Evolutionary conservation across 2,329 filamentous ascomycete species (phyloP).

Genomic region (Fusarium clavum): DNA sequence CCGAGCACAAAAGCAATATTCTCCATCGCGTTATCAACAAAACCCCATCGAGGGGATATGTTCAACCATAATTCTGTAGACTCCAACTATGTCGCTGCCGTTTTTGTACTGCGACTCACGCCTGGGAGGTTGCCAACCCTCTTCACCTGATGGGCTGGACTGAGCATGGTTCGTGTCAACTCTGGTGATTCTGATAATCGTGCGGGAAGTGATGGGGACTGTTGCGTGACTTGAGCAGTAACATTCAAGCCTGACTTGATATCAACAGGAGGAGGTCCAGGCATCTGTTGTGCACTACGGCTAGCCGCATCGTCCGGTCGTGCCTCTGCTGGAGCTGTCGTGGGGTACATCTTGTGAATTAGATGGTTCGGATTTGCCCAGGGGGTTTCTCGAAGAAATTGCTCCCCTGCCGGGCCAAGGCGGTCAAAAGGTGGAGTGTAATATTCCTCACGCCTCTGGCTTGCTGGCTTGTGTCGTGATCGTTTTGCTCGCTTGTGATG

Average conservation of each 20-base stretch:
- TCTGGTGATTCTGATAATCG: constrained; percentile 58
- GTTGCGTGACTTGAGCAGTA: constrained; percentile 39
- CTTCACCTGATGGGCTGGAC: constrained; percentile 50
- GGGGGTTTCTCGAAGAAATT: constrained; percentile 88
- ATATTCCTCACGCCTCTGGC: constrained; percentile 60
- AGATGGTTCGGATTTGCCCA: constrained; percentile 93
- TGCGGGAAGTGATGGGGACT: constrained; percentile 46
- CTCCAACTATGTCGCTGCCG: constrained; percentile 48
- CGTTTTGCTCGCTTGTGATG: constrained; percentile 50
- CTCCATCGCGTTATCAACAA: constrained; percentile 41
- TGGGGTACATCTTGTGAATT: constrained; percentile 65
- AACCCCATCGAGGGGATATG: constrained; percentile 26
- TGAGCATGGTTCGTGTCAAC: constrained; percentile 54
- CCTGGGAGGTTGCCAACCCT: constrained; percentile 49
- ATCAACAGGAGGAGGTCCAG: constrained; percentile 33
- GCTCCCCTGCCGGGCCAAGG: constrained; percentile 78
- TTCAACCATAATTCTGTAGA: constrained; percentile 24
- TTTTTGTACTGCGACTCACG: constrained; percentile 51
- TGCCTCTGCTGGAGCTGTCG: constrained; percentile 34
- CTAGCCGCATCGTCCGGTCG: constrained; percentile 20
- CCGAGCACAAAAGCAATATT: constrained; percentile 47
- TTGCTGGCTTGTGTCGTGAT: constrained; percentile 53
- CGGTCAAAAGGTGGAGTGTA: constrained; percentile 61
- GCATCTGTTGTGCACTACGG: constrained; percentile 40
- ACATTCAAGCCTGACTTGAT: constrained; percentile 43